Evolutionary conservation across 1,139 yeast species (phyloP).

Genomic region (Lodderomyces margitis): DNA sequence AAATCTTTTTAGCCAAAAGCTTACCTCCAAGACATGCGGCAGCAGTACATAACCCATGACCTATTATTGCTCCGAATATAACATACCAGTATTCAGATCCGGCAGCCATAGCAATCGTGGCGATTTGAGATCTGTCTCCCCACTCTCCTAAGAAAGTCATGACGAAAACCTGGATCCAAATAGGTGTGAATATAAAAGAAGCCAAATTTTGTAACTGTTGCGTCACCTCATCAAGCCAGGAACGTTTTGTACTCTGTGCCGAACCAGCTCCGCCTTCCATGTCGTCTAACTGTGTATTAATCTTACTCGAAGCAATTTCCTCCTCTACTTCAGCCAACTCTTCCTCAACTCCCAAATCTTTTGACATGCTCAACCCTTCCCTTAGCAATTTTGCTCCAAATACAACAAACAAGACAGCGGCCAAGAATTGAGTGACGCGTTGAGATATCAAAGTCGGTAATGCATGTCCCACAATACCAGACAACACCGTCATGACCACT

Average conservation of each 20-base stretch:
- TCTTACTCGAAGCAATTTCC: conserved; percentile 69
- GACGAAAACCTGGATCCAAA: conserved; percentile 90
- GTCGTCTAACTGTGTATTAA: conserved; percentile 49
- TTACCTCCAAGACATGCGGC: conserved; percentile 96
- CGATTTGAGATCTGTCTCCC: conserved; percentile 98
- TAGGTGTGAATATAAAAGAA: conserved; percentile 71
- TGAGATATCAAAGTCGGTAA: conserved; percentile 82
- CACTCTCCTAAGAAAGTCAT: conserved; percentile 98
- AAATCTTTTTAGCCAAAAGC: conserved; percentile 80
- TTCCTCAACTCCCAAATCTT: conserved; percentile 83
- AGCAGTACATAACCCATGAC: conserved; percentile 87
- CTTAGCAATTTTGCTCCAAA: conserved; percentile 75
- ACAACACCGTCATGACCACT: conserved; percentile 84
- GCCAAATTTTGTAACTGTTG: conserved; percentile 50
- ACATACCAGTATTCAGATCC: conserved; percentile 92
- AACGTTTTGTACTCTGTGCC: conserved; percentile 8
- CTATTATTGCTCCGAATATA: conserved; percentile 83
- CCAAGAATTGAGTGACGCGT: conserved; percentile 74
- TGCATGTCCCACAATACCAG: conserved; percentile 90
- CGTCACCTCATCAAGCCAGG: conserved; percentile 29
- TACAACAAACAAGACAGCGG: conserved; percentile 75
- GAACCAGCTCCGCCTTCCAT: conserved; percentile 53
- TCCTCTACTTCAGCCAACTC: conserved; percentile 97
- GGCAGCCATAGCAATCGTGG: conserved; percentile 98
- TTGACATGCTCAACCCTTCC: conserved; percentile 84